phyloP scores from a whole-genome alignment of 768 basidiomycete genomes.

The Macrolepiota fuliginosa region DNA sequence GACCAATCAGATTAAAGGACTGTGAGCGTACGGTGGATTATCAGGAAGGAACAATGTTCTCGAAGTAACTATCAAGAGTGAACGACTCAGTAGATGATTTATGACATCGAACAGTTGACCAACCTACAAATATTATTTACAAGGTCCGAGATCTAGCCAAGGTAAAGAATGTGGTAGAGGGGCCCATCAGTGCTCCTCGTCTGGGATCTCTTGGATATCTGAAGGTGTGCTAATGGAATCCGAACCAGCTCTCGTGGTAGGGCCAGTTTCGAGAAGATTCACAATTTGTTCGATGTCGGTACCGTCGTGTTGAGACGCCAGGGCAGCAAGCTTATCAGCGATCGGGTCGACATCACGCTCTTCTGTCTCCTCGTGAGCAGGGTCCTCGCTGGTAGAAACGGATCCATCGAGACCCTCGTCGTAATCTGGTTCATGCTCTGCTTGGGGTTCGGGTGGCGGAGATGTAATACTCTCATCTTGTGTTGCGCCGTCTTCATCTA shows the following conservation, averaged over 20 bases:
- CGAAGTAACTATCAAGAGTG: neutral
- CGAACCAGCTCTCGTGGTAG: constrained; percentile 36
- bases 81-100: neutral
- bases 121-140: neutral
- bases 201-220: constrained; percentile 53
- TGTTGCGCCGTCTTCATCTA: neutral
- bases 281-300: constrained; percentile 65
- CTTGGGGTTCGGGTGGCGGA: constrained; percentile 5
- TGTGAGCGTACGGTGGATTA: neutral
- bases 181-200: constrained; percentile 28
- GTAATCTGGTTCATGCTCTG: constrained; percentile 4
- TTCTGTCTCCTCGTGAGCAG: constrained; percentile 5
- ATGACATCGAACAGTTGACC: neutral
- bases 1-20: neutral
- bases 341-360: constrained; percentile 6
- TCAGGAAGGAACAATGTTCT: neutral
- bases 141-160: neutral
- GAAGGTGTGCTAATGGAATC: constrained; percentile 51
- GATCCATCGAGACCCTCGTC: constrained; percentile 8
- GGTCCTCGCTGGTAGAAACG: neutral
- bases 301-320: constrained; percentile 17
- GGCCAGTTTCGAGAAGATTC: constrained; percentile 54
- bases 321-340: constrained; percentile 1
- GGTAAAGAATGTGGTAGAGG: constrained; percentile 8
- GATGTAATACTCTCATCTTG: neutral